These are phyloP conservation scores for Candida khao-thaluensis DNA, from an alignment of 805 yeast genomes.

Conservation along the genomic window DNA sequence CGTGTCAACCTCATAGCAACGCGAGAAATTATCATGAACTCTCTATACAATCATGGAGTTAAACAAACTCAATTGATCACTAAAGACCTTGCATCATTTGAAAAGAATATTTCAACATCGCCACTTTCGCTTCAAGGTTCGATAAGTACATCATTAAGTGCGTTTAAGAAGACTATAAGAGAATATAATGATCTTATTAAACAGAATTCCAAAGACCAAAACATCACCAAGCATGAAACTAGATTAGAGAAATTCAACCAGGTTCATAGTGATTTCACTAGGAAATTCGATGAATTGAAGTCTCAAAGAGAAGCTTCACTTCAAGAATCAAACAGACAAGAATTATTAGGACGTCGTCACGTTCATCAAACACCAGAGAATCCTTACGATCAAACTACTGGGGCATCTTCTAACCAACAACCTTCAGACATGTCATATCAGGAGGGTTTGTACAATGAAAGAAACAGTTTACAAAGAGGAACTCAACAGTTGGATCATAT, in stretches of 20 bases:
- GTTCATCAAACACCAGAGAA: constrained; percentile 38
- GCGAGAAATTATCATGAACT: constrained; percentile 49
- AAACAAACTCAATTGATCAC: constrained; percentile 76
- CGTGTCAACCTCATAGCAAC: constrained; percentile 2
- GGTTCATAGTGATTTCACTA: constrained; percentile 46
- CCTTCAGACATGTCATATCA: constrained; percentile 38
- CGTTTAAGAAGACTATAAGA: constrained; percentile 71
- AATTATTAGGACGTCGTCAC: constrained; percentile 55
- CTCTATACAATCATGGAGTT: constrained; percentile 84
- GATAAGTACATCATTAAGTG: constrained; percentile 74
- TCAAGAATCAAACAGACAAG: constrained; percentile 48
- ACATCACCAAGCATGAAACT: constrained; percentile 48
- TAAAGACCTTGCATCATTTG: constrained; percentile 67
- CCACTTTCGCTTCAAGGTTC: constrained; percentile 77
- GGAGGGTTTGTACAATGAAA: constrained; percentile 72
- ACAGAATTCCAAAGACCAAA: constrained; percentile 57
- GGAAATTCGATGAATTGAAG: constrained; percentile 54
- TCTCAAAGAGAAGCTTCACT: constrained; percentile 52
- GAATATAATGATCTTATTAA: constrained; percentile 60
- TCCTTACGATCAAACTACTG: constrained; percentile 39
- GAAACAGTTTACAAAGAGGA: constrained; percentile 60
- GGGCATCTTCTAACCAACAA: constrained; percentile 17
- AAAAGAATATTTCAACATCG: constrained; percentile 60
- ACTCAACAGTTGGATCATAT: constrained; percentile 85
- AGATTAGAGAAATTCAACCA: constrained; percentile 58